A percentile compares a stretch with the other conserved stretches of the same genome.
Evolutionary conservation across 2,329 filamentous ascomycete genomes (phyloP).

Genomic region (Diaporthe nobilis): DNA sequence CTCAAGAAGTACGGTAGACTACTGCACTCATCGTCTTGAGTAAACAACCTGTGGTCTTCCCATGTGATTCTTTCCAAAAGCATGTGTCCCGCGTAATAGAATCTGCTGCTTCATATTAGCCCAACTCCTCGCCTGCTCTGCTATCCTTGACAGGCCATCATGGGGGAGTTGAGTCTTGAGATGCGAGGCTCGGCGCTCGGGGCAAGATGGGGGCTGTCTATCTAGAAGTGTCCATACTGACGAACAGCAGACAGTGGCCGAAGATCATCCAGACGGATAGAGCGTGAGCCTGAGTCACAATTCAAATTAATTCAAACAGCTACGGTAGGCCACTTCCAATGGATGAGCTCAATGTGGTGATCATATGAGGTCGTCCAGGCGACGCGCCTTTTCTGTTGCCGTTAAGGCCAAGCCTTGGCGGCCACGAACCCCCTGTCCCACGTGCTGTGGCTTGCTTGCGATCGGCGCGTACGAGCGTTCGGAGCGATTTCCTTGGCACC

Average conservation of each 20-base stretch:
- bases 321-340: too few relatives aligned
- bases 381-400: background rate
- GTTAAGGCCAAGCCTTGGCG: slow-evolving; percentile 15
- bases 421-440: background rate
- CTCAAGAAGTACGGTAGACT: background rate
- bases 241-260: background rate
- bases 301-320: background rate
- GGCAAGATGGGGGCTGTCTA: background rate
- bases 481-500: background rate
- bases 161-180: background rate
- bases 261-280: background rate
- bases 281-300: background rate
- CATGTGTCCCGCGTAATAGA: background rate
- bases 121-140: background rate
- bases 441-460: slow-evolving; percentile 1
- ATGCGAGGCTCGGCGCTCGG: too few relatives aligned
- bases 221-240: background rate
- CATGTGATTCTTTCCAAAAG: background rate
- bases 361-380: background rate
- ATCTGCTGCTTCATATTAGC: background rate
- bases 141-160: background rate
- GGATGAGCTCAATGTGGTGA: background rate
- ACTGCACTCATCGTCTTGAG: background rate
- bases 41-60: too few relatives aligned
- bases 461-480: slow-evolving; percentile 4